Base-by-base conservation (phyloP, 2,329 filamentous ascomycete genomes). In the Trichoderma atroviride region DNA sequence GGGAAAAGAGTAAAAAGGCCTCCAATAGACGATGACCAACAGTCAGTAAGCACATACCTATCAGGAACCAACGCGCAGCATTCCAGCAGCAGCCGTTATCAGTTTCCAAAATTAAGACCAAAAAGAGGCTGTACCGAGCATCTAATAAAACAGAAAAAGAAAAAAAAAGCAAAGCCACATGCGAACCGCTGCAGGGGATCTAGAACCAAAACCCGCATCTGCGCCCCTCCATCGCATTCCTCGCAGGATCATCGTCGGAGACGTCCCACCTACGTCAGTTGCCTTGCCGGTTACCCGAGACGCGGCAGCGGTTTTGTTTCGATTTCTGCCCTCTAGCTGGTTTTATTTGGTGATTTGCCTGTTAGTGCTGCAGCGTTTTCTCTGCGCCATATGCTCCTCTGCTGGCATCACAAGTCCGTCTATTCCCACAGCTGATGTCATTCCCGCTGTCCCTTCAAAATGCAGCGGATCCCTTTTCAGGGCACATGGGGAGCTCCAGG, bases 201-300 rank as follows among this genome's bases (percentile, higher is more conserved):
- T 66, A 58, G 63, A 66, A 66, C 40, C 62, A 58, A 55, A 66
- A 66, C 40, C 62, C 43, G 59, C 40, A 33, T 31, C 59, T 52
- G 33, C 43, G 22, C 47, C 24, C 27, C 35, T 43, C 52, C 24
- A 31, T 29, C 4, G 22, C 58, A 59, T 60, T 50, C 47, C 47
- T 52, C 56, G 16, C 52, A 43, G 40, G 52, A 65, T 65, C 62
- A 65, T 47, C 63, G 22, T 24, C 31, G 40, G n/a, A 22, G 19
- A 33, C 19, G 14, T 52, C n/a, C 59, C 66, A 63, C 57, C 43
- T 68, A 68, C 66, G 66, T 68, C 66, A 68, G 58, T 27, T n/a
- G 47, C n/a, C 19, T 50, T 52, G 66, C 66, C 66, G 66, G 31
- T 68, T 68, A 68, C 63, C 66, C 66, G 66, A 63, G 47, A 68